Percentiles rank a stretch among this genome's conserved stretches.
Evolutionary conservation across 495 filamentous ascomycete genomes (phyloP).

Genomic region (Chaetomium cochliodes): DNA sequence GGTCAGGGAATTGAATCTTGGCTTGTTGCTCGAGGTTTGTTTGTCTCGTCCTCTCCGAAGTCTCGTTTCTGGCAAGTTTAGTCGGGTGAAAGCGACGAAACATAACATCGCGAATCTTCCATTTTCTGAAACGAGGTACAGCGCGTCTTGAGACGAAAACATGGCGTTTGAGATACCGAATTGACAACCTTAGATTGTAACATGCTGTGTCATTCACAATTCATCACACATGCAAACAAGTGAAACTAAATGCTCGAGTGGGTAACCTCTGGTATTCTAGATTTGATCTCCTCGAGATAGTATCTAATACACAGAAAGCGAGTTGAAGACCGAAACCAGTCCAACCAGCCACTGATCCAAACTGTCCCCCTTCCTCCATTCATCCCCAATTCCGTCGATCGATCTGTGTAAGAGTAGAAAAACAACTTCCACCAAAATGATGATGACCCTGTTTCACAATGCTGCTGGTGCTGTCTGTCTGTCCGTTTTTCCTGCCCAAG

Average conservation of each 20-base stretch:
- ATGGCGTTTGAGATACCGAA: background rate
- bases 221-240: constrained; percentile 3
- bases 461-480: constrained; percentile 22
- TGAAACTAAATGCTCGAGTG: constrained; percentile 39
- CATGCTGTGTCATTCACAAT: background rate
- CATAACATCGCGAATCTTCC: background rate
- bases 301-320: constrained; percentile 58
- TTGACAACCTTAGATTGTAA: background rate
- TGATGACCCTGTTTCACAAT: constrained; percentile 32
- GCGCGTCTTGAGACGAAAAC: background rate
- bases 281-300: constrained; percentile 36
- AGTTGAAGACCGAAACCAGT: constrained; percentile 38
- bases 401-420: constrained; percentile 14
- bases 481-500: constrained; percentile 4
- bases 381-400: constrained; percentile 14
- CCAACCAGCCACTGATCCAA: constrained; percentile 15
- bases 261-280: constrained; percentile 58
- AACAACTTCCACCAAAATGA: constrained; percentile 14
- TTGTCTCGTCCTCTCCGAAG: no score
- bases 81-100: background rate
- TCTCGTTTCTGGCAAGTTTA: no score
- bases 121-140: background rate
- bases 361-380: constrained; percentile 9
- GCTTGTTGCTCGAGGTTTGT: no score
- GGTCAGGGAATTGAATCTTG: no score